Evolutionary conservation across 768 basidiomycete genomes (phyloP), one percentile per base, ranked within the genome.

Genomic region (Lactarius sp.): DNA sequence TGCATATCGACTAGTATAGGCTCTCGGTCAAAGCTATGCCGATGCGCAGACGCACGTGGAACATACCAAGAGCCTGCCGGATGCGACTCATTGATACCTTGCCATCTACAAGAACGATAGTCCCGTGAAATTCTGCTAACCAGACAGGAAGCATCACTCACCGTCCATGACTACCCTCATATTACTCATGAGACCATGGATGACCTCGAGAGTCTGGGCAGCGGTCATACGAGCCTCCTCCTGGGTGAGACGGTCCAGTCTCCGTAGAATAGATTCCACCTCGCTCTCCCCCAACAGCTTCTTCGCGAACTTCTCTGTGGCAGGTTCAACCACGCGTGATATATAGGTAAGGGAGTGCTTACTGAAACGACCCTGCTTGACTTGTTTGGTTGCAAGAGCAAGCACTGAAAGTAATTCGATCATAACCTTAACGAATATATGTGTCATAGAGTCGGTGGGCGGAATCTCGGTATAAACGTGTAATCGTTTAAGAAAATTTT

Each of bases 401-500:
- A 63, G 57, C 14, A 63, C 52, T 0, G 62, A 52, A 8, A 63
- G 44, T 37, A 63, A 31, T 22, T 63, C n/a, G 1, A 13, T 52
- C 44, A 63, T 34, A 1, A 63, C 34, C 12, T 54, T 63, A 1
- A 47, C 44, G 3, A 59, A n/a, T 1, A 59, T 56, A 7, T 52
- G 36, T 7, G 36, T 52, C 52, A 63, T 54, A 5, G n/a, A 4
- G 4, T 27, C 18, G 6, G 51, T 47, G n/a, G 33, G 37, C 0
- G 46, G 44, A 14, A 59, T 33, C 0, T 33, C 14, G 2, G 41
- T 49, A 44, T 63, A 63, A 13, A 59, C 14, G 12, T 49, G n/a
- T 5, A 59, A 52, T 3, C 62, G 56, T 27, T 54, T 14, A 10
- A 63, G n/a, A n/a, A n/a, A n/a, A n/a, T n/a, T n/a, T n/a, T n/a